Evolutionary conservation across 108 stramenopile species (phyloP).

Genomic region (Discostella pseudostelligera): DNA sequence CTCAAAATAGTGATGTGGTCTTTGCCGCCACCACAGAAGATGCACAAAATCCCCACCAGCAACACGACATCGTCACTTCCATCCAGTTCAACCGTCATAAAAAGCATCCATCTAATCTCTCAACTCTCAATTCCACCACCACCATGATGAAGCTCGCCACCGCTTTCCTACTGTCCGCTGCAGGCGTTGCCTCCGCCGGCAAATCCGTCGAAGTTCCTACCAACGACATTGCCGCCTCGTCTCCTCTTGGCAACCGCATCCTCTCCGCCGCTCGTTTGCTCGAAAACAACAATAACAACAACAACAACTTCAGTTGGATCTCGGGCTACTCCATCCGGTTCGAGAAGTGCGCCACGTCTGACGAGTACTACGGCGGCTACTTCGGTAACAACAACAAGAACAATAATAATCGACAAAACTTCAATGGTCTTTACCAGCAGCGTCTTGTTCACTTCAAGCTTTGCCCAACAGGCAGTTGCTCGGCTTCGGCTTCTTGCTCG

Average conservation of each 20-base stretch:
- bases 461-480: constrained; percentile 9
- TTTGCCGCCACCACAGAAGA: too few species aligned
- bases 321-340: constrained; percentile 7
- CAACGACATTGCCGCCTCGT: constrained; percentile 16
- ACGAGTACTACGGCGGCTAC: constrained; percentile 19
- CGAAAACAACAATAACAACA: constrained; percentile 7
- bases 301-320: constrained; percentile 7
- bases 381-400: constrained; percentile 9
- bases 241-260: constrained; percentile 6
- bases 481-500: neutral
- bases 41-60: too few species aligned
- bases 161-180: constrained; percentile 12
- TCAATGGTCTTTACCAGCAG: constrained; percentile 20
- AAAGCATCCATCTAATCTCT: too few species aligned
- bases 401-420: constrained; percentile 5
- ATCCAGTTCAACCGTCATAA: too few species aligned
- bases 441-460: constrained; percentile 28
- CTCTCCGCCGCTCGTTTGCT: constrained; percentile 12
- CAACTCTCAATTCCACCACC: too few species aligned
- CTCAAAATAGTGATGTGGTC: too few species aligned
- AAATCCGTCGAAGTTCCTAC: constrained; percentile 6
- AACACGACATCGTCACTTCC: too few species aligned
- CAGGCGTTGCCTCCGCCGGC: constrained; percentile 7
- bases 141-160: neutral
- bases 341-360: constrained; percentile 16